A percentile compares a stretch with the other conserved stretches of the same genome.
Evolutionary conservation across 345 rosid species (phyloP).

Genomic region (Linum usitatissimum): DNA sequence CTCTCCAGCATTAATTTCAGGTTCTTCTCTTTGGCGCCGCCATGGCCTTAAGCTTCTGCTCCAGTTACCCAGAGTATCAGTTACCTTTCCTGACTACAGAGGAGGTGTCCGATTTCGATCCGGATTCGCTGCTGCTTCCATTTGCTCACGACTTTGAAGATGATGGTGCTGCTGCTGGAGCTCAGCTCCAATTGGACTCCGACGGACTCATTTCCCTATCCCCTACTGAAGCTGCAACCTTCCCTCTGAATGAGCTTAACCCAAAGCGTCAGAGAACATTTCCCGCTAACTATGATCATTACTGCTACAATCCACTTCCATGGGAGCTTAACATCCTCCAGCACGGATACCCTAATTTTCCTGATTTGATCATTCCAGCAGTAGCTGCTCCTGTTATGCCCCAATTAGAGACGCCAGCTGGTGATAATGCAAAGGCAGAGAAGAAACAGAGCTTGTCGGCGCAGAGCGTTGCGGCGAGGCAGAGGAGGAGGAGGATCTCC

Average conservation of each 20-base stretch:
- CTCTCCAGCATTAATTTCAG: not conserved
- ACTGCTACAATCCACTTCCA: not conserved
- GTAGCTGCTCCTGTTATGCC: too few species aligned
- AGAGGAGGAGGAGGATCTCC: constrained; percentile 16
- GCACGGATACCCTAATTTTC: too few species aligned
- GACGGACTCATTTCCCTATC: too few species aligned
- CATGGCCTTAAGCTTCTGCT: not conserved
- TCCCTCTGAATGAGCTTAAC: not conserved
- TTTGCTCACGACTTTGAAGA: too few species aligned
- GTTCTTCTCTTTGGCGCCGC: too few species aligned
- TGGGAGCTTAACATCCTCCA: too few species aligned
- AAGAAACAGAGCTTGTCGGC: constrained; percentile 11
- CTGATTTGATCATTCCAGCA: not conserved
- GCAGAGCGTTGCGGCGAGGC: constrained; percentile 14
- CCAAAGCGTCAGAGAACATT: too few species aligned
- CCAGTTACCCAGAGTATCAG: constrained; percentile 1
- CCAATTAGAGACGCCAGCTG: too few species aligned
- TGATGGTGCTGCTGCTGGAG: too few species aligned
- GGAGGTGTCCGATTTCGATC: not conserved
- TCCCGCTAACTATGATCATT: not conserved
- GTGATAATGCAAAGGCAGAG: too few species aligned
- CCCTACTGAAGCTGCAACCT: too few species aligned
- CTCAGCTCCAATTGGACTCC: too few species aligned
- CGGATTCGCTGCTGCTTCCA: not conserved
- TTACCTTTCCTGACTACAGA: not conserved